phyloP scores from a whole-genome alignment of 805 yeast species.

The Yarrowia sp. region DNA sequence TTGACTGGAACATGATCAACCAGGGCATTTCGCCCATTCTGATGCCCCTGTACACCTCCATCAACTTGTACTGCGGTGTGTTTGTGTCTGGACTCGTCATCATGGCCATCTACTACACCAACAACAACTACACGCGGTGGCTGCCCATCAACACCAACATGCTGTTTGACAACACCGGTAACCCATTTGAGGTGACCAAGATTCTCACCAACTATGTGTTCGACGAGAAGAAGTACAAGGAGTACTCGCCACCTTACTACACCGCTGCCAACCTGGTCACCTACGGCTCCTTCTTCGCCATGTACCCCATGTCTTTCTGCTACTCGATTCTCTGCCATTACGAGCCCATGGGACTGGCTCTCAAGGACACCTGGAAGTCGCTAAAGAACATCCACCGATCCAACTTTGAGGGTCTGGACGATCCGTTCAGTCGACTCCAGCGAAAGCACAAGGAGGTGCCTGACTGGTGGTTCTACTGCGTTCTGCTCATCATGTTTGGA shows the following conservation, averaged over 20 bases:
- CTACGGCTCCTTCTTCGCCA: not conserved
- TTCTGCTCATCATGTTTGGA: constrained; percentile 55
- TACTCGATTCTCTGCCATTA: not conserved
- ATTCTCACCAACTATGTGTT: not conserved
- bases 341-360: not conserved
- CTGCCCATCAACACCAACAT: constrained; percentile 63
- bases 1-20: constrained; percentile 57
- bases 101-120: constrained; percentile 55
- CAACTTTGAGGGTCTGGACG: constrained; percentile 39
- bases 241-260: constrained; percentile 56
- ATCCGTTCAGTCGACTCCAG: constrained; percentile 52
- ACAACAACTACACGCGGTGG: constrained; percentile 65
- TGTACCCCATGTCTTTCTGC: not conserved
- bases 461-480: constrained; percentile 68
- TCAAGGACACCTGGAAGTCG: not conserved
- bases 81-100: not conserved
- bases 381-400: not conserved
- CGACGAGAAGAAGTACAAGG: not conserved
- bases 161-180: constrained; percentile 53
- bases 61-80: not conserved
- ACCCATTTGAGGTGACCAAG: not conserved
- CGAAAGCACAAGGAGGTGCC: constrained; percentile 70
- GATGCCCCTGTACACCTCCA: not conserved
- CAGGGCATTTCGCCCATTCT: constrained; percentile 43
- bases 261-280: constrained; percentile 54